Percentiles rank a stretch among this genome's conserved stretches.
Conservation (phyloP, 1,284 basidiomycete genomes). For the Cryptococcus amylolentus region DNA sequence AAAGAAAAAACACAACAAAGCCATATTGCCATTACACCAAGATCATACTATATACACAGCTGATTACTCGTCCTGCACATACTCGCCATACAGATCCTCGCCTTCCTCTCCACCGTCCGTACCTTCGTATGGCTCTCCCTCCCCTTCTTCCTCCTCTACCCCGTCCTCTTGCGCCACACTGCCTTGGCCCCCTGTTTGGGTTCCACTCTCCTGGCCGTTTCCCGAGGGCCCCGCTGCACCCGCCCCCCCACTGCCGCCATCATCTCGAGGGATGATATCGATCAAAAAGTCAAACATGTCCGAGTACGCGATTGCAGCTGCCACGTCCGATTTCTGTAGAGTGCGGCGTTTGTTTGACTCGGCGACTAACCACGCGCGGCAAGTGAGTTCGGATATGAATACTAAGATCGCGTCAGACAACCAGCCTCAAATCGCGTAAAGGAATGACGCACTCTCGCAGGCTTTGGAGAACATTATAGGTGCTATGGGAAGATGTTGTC, state of each 20-base stretch:
- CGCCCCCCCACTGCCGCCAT: conserved; percentile 40
- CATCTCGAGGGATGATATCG: conserved; percentile 84
- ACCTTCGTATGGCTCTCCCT: not conserved
- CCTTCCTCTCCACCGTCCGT: not conserved
- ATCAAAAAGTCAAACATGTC: conserved; percentile 93
- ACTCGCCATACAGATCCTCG: conserved; percentile 15
- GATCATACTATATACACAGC: too few relatives aligned
- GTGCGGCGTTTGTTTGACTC: conserved; percentile 90
- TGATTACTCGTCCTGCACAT: conserved; percentile 15
- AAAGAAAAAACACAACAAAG: too few relatives aligned
- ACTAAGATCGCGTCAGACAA: conserved; percentile 54
- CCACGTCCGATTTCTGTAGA: conserved; percentile 82
- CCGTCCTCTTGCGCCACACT: conserved; percentile 5
- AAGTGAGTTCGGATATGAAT: conserved; percentile 90
- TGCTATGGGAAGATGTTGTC: conserved; percentile 53
- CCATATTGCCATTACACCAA: too few relatives aligned
- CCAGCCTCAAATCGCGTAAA: not conserved
- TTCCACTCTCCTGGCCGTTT: not conserved
- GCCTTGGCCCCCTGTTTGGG: not conserved
- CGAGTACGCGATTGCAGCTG: conserved; percentile 79
- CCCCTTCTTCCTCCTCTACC: not conserved
- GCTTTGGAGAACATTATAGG: conserved; percentile 93
- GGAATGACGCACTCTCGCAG: conserved; percentile 73
- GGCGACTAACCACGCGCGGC: conserved; percentile 87
- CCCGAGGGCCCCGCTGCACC: conserved; percentile 8